Conservation (phyloP, 2,329 filamentous ascomycete species). For the Coniochaeta sp. region DNA sequence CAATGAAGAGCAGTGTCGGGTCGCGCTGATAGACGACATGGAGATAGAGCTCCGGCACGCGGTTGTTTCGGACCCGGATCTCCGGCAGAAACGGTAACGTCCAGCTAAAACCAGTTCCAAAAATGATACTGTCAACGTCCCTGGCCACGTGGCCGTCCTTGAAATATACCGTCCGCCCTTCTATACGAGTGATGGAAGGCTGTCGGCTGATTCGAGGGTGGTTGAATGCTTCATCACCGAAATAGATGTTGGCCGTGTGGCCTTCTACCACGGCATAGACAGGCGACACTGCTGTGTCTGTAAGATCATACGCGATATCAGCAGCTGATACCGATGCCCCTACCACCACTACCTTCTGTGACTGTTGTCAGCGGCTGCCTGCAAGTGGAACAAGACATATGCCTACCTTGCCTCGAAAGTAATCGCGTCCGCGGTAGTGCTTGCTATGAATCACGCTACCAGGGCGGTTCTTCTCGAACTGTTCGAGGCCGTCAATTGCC, state of each 20-base stretch:
- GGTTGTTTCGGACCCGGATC: slow-evolving; percentile 44
- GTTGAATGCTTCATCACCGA: slow-evolving; percentile 52
- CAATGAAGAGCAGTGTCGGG: slow-evolving; percentile 49
- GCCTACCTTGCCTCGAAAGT: slow-evolving; percentile 36
- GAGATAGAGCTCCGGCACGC: slow-evolving; percentile 48
- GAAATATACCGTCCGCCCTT: no score
- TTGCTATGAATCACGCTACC: slow-evolving; percentile 50
- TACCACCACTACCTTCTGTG: slow-evolving; percentile 50
- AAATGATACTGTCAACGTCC: slow-evolving; percentile 55
- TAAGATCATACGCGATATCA: slow-evolving; percentile 27
- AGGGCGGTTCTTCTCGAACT: slow-evolving; percentile 34
- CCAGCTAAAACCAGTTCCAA: slow-evolving; percentile 62
- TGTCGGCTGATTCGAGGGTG: slow-evolving; percentile 22
- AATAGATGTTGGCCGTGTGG: slow-evolving; percentile 41
- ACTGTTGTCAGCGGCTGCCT: not conserved
- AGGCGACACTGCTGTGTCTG: slow-evolving; percentile 34
- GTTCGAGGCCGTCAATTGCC: slow-evolving; percentile 37
- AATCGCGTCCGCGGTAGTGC: slow-evolving; percentile 38
- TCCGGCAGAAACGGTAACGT: slow-evolving; percentile 52
- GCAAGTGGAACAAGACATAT: no score
- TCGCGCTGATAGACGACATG: slow-evolving; percentile 50
- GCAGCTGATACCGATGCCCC: slow-evolving; percentile 56
- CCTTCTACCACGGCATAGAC: slow-evolving; percentile 45
- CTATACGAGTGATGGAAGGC: no score
- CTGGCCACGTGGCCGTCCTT: slow-evolving; percentile 41